Evolutionary conservation across 2,329 filamentous ascomycete species (phyloP).

Genomic region (Penicillium sp.): DNA sequence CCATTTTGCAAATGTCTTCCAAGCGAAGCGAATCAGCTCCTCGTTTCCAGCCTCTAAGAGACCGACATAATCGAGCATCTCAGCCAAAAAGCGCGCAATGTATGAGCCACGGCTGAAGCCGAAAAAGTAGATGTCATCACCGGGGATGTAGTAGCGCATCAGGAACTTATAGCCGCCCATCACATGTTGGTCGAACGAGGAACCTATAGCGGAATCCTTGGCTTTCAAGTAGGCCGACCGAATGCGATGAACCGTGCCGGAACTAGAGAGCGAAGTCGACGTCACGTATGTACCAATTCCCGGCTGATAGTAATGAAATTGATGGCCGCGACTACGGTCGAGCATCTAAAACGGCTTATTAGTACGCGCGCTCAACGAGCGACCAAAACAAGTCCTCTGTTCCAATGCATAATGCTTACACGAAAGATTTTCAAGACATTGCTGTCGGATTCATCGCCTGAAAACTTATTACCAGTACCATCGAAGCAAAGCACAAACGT

Average conservation of each 20-base stretch:
- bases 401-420: slow-evolving; percentile 22
- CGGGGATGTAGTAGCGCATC: slow-evolving; percentile 66
- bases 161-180: slow-evolving; percentile 78
- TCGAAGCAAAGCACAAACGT: slow-evolving; percentile 43
- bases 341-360: slow-evolving; percentile 29
- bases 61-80: slow-evolving; percentile 81
- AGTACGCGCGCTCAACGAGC: background rate
- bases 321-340: slow-evolving; percentile 35
- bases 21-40: slow-evolving; percentile 78
- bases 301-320: slow-evolving; percentile 43
- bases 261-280: slow-evolving; percentile 29
- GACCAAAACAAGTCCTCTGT: background rate
- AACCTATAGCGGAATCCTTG: slow-evolving; percentile 70
- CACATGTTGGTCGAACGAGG: slow-evolving; percentile 77
- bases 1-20: slow-evolving; percentile 54
- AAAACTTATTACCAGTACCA: slow-evolving; percentile 44
- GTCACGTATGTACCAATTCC: slow-evolving; percentile 45
- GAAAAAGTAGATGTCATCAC: slow-evolving; percentile 64
- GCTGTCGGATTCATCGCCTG: slow-evolving; percentile 42
- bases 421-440: slow-evolving; percentile 47
- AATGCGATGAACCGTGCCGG: slow-evolving; percentile 43
- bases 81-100: slow-evolving; percentile 70
- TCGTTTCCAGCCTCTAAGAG: slow-evolving; percentile 78
- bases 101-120: slow-evolving; percentile 72
- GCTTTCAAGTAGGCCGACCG: slow-evolving; percentile 48